Percentiles rank a stretch among this genome's conserved stretches.
Evolutionary conservation across 768 basidiomycete species (phyloP).

Genomic region (Russula abietina): DNA sequence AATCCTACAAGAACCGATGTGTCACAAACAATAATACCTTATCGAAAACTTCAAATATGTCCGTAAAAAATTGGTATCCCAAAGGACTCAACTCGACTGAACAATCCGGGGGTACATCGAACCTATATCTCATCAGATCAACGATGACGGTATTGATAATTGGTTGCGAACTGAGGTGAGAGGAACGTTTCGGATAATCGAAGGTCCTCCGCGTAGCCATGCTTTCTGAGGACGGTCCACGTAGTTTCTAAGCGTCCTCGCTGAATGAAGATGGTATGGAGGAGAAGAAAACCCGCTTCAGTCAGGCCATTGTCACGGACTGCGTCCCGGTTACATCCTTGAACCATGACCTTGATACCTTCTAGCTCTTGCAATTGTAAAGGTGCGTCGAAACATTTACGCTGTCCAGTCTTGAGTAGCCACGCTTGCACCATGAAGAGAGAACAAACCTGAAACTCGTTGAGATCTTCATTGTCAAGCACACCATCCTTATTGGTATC

Average conservation of each 20-base stretch:
- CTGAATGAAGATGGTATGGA: slow-evolving; percentile 96
- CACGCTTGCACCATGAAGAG: background rate
- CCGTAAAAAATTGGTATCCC: slow-evolving; percentile 96
- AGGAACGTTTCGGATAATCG: slow-evolving; percentile 84
- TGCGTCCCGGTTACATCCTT: slow-evolving; percentile 66
- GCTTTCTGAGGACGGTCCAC: slow-evolving; percentile 92
- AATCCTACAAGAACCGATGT: background rate
- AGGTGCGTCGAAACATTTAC: slow-evolving; percentile 93
- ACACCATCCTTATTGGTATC: slow-evolving; percentile 93
- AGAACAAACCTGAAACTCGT: slow-evolving; percentile 83
- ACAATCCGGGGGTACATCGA: slow-evolving; percentile 90
- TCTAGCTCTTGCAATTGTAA: slow-evolving; percentile 90
- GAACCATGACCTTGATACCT: slow-evolving; percentile 92
- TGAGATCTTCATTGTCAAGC: slow-evolving; percentile 83
- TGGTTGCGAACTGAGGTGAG: slow-evolving; percentile 65
- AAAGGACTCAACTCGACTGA: slow-evolving; percentile 92
- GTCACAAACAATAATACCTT: slow-evolving; percentile 46
- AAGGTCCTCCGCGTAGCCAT: slow-evolving; percentile 94
- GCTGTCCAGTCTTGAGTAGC: slow-evolving; percentile 37
- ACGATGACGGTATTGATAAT: slow-evolving; percentile 19
- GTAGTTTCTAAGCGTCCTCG: slow-evolving; percentile 93
- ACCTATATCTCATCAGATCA: slow-evolving; percentile 42
- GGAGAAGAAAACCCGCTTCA: slow-evolving; percentile 86
- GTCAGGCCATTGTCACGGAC: slow-evolving; percentile 79
- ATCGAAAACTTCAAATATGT: slow-evolving; percentile 93